A percentile compares a stretch with the other conserved stretches of the same genome.
Evolutionary conservation across 1,284 basidiomycete genomes (phyloP).

Genomic region (Takashimella tepidaria): DNA sequence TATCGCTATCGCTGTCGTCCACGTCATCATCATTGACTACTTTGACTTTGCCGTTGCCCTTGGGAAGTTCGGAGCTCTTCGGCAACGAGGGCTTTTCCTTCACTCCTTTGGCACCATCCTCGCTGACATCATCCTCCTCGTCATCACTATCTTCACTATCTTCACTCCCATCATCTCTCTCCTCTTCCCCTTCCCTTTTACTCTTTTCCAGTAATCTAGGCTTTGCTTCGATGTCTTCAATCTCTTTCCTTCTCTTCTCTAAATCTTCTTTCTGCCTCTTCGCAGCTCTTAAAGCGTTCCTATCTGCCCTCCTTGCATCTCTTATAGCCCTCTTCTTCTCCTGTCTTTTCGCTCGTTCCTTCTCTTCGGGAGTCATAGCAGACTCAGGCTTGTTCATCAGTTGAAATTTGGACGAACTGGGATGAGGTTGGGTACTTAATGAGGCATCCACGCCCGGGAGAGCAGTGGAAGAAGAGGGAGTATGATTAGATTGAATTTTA

Average conservation of each 20-base stretch:
- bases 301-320: not conserved
- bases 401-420: no score
- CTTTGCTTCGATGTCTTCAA: not conserved
- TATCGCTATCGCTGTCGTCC: conserved; percentile 7
- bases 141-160: not conserved
- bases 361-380: not conserved
- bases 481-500: not conserved
- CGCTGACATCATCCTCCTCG: not conserved
- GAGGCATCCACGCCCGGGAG: no score
- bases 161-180: no score
- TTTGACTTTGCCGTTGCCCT: conserved; percentile 3
- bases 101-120: conserved; percentile 1
- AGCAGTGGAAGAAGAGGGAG: not conserved
- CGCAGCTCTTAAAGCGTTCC: not conserved
- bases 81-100: not conserved
- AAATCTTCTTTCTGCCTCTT: not conserved
- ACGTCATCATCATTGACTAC: conserved; percentile 11
- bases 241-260: no score
- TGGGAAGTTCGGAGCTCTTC: not conserved
- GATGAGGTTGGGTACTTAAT: not conserved
- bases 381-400: not conserved
- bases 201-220: not conserved
- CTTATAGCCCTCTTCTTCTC: not conserved
- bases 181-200: not conserved
- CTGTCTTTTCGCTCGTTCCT: not conserved